Evolutionary conservation across 75 land plant genomes (phyloP).

Genomic region (Cryptomeria japonica): DNA sequence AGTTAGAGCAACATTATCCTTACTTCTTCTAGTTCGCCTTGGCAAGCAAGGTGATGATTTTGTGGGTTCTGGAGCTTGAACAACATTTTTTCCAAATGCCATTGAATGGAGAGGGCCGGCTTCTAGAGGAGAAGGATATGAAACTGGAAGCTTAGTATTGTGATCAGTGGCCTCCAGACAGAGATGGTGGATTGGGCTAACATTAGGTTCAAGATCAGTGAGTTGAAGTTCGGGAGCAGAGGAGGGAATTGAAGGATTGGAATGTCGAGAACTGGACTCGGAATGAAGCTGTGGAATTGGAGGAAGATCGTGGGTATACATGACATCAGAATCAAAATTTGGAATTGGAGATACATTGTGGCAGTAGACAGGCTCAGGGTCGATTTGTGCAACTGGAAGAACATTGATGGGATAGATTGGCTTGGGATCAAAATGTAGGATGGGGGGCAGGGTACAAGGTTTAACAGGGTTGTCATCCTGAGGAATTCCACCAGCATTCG

Average conservation of each 20-base stretch:
- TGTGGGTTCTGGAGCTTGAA: neutral
- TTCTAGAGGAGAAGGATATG: neutral
- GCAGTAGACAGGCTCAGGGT: neutral
- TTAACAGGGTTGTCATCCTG: neutral
- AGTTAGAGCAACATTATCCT: neutral
- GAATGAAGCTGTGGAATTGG: neutral
- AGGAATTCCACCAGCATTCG: neutral
- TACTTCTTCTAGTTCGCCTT: slow-evolving; percentile 9
- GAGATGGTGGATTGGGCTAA: neutral
- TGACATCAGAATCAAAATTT: neutral
- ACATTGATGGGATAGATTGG: neutral
- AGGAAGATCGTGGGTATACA: neutral
- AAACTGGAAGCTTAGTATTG: neutral
- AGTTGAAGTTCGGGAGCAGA: neutral
- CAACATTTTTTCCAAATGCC: neutral
- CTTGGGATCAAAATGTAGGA: neutral
- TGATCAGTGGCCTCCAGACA: neutral
- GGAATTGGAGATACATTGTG: neutral
- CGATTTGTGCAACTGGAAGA: neutral
- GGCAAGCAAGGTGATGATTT: neutral
- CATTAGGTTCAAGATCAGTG: neutral
- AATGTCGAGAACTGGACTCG: neutral
- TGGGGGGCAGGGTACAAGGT: neutral
- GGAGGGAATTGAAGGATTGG: neutral
- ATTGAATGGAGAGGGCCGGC: neutral